Evolutionary conservation across 1,139 yeast species (phyloP), one percentile per base, ranked within the genome.

Genomic region (Blastobotrys proliferans): DNA sequence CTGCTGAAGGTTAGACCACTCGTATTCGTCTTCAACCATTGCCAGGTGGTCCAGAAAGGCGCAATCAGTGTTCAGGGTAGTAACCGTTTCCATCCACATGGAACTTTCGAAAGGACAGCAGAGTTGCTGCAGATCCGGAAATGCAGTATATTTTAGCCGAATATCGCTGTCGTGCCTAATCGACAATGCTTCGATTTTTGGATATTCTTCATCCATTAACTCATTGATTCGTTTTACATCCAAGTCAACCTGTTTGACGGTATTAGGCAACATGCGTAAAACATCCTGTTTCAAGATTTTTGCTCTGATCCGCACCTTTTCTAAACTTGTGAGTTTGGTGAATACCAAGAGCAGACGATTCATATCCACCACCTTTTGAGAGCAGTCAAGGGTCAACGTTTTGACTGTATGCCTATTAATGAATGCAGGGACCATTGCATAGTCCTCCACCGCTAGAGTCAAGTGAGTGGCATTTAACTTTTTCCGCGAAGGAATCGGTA

Each of bases 341-440:
- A 38, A 19, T 6, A 33, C 37, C 18, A 33, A 4, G 17, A 6
- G 11, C 19, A 38, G 20, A 9, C 32, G 9, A 10, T 24, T 14
- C 11, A 30, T 6, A 16, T 38, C 42, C n/a, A 38, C 34, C 3
- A 26, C 16, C 14, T 28, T 31, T 26, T 38, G 42, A n/a, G 33
- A 9, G 25, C 36, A 38, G 26, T 38, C 42, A 3, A 38, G 13
- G 10, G 42, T 38, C 13, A 38, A 20, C 19, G 24, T 38, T 3
- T 17, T 24, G 10, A 38, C 42, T 3, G 42, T 18, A 8, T n/a
- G 14, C 27, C 24, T 31, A 22, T 38, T 38, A 13, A 38, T 20
- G 32, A 32, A 38, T n/a, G 42, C 19, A 19, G 42, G 42, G 10
- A 38, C 22, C 33, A 21, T 32, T 26, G 42, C 42, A 16, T 38